Evolutionary conservation across 441 rosid species (phyloP).

Genomic region (Geranium incanum): DNA sequence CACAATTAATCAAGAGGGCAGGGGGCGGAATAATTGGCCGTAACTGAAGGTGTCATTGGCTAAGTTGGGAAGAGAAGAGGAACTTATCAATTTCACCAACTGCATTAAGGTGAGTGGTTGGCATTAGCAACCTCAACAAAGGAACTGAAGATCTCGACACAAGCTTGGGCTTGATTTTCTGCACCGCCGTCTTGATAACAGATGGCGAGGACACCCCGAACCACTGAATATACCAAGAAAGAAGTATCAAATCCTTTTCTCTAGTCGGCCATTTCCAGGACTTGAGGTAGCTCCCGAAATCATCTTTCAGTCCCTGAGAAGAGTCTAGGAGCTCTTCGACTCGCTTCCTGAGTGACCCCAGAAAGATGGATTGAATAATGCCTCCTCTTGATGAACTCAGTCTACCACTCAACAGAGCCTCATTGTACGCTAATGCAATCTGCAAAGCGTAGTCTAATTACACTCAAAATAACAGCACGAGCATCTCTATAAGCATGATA

Average conservation of each 20-base stretch:
- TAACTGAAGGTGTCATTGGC: not conserved
- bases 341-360: constrained; percentile 60
- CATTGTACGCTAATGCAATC: constrained; percentile 74
- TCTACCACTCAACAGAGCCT: constrained; percentile 67
- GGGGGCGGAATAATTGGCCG: too few relatives aligned
- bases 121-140: constrained; percentile 56
- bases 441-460: constrained; percentile 25
- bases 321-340: constrained; percentile 54
- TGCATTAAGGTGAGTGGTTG: constrained; percentile 49
- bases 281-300: constrained; percentile 43
- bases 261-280: constrained; percentile 52
- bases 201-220: constrained; percentile 57
- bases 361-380: constrained; percentile 61
- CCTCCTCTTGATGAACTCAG: constrained; percentile 52
- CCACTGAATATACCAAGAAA: constrained; percentile 90
- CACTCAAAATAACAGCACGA: not conserved
- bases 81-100: constrained; percentile 45
- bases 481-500: not conserved
- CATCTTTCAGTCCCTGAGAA: constrained; percentile 34
- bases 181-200: constrained; percentile 37
- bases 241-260: constrained; percentile 36
- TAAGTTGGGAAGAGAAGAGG: constrained; percentile 25
- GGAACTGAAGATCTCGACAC: constrained; percentile 40
- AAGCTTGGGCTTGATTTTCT: constrained; percentile 44
- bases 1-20: too few relatives aligned